Evolutionary conservation across 192 early-diverging fungal genomes (phyloP), one percentile per base, ranked within the genome.

Genomic region (Pilobolus umbonatus): DNA sequence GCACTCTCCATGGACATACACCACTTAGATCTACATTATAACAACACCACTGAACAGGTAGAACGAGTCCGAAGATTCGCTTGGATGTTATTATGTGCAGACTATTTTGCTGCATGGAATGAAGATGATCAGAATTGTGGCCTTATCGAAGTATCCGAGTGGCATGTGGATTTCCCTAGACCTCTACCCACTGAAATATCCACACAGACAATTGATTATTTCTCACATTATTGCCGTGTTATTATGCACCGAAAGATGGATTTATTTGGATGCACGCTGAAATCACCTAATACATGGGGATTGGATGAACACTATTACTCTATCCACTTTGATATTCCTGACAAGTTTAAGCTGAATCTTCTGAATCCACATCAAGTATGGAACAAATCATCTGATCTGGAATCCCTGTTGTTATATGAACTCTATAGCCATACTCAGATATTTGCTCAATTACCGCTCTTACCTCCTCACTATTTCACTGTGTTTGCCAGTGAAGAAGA

Each of bases 1-100:
- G 55, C 56, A 2, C 14, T 59, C 17, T 43, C 48, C 8, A 38
- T 69, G 55, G 38, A 58, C 19, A 10, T 69, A 15, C 56, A 64
- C 42, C 12, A 26, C 35, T 40, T 69, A 2, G 62, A 69, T 51
- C 34, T 50, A 25, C 24, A 35, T 42, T 45, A 30, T 15, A 5
- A 17, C 8, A 25, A 28, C n/a, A 30, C 24, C 11, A 49, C 22
- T 5, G 55, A 62, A 3, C 35, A 38, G 34, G 42, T 61, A 9
- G 67, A 69, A 47, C 30, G 31, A 10, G 21, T 51, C 11, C 42
- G 61, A 61, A 62, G 67, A 24, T 28, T 69, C 5, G 56, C 57
- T 26, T 69, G 67, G 67, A 53, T 64, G 21, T 19, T 60, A 1
- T 32, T 69, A 32, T 69, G 67, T 58, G 57, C 62, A 10, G 67